Base-by-base conservation (phyloP, 345 rosid genomes). In the Leavenworthia alabamica region DNA sequence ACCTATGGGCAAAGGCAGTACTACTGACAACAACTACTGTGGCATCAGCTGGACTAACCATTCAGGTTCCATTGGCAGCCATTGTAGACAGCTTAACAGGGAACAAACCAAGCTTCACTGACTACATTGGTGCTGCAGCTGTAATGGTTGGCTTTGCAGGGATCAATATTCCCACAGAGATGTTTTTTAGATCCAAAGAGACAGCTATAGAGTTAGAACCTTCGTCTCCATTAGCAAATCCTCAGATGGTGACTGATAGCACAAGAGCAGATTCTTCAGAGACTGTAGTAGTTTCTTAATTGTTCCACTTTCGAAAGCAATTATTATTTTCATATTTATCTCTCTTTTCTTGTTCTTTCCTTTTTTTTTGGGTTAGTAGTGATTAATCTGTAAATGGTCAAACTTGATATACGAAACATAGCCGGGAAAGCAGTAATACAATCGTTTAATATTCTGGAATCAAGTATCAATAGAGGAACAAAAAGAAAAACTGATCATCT, bases 11-110 rank as follows among this genome's bases (percentile, higher is more conserved):
- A 2, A 92, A 92, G 75, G 98, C 98, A 3, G 91, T 92, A 20
- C 79, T 92, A 36, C 69, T 89, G 48, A 93, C 99, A 23, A 85
- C 96, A 37, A 83, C 99, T 4, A 93, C 97, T 0, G 94, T 93
- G 12, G 99, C 97, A 42, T 82, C 96, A 2, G 97, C 97, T 16
- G 96, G 97, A 54, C 94, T 89, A 23, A 82, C 96, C 7, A 85
- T 93, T 57, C 98, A 92, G 81, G 98, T 92, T 31, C 99, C 97
- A 4, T 53, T 93, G 74, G 97, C 99, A 46, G 99, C 97, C 15
- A 47, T 93, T 41, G 85, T 93, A 2, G 99, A 93, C 70, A 54
- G 85, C 8, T 14, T 89, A 26, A 82, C 67, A 1, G 99, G 97
- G 69, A 81, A 78, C 71, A 77, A 88, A 8, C 94, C 96, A 37